These are phyloP conservation scores for Trypanosomatidae sp. DNA, from an alignment of 208 protist species.

Conservation along the genomic window DNA sequence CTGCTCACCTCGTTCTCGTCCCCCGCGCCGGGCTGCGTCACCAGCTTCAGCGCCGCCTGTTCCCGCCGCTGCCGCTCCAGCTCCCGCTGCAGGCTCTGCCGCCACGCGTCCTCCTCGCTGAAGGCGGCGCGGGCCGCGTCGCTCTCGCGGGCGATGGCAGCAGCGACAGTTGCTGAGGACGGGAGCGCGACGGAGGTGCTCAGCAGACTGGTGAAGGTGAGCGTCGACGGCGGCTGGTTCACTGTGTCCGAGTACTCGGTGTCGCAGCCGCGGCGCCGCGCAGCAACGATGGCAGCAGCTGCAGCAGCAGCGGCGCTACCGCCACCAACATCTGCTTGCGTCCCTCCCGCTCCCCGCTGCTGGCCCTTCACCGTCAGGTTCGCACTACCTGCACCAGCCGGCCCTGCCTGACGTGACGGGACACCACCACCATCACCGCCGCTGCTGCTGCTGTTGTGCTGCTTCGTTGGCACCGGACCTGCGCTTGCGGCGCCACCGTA, in stretches of 20 bases:
- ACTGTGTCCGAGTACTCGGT: conserved; percentile 19
- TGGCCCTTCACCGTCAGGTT: too few relatives aligned
- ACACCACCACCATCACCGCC: too few relatives aligned
- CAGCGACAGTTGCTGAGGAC: not conserved
- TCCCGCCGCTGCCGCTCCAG: conserved; percentile 26
- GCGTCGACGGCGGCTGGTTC: not conserved
- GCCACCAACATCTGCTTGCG: too few relatives aligned
- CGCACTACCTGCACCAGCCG: too few relatives aligned
- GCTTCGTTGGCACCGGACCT: too few relatives aligned
- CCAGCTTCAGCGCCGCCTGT: conserved; percentile 29
- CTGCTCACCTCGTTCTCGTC: conserved; percentile 15
- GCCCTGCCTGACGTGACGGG: too few relatives aligned
- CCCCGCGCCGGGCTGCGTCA: not conserved
- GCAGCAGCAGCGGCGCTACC: too few relatives aligned
- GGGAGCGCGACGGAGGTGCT: too few relatives aligned
- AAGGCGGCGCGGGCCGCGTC: conserved; percentile 28
- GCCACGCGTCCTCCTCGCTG: conserved; percentile 28
- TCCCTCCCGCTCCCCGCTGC: too few relatives aligned
- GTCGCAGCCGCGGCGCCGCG: conserved; percentile 13
- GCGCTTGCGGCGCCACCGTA: too few relatives aligned
- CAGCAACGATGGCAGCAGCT: not conserved
- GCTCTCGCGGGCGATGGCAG: conserved; percentile 4
- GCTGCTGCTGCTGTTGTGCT: too few relatives aligned
- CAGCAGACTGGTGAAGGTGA: too few relatives aligned
- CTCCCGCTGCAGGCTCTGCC: conserved; percentile 26